Evolutionary conservation across 305 asterid genomes (phyloP).

Genomic region (Fraxinus paxiana): DNA sequence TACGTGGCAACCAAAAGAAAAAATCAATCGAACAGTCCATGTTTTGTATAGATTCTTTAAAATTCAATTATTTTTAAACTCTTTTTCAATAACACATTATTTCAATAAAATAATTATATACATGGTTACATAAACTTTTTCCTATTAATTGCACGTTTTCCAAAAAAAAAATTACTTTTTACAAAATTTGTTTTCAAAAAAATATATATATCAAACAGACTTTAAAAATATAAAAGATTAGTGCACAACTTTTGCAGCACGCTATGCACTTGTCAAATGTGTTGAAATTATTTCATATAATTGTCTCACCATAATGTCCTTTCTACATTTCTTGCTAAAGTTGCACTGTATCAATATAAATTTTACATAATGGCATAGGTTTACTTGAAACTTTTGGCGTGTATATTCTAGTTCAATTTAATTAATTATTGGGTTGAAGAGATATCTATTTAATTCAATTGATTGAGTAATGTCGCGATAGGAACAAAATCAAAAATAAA

Average conservation of each 20-base stretch:
- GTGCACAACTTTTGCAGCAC: background rate
- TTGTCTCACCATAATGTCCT: background rate
- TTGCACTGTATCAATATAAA: background rate
- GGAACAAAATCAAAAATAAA: too few relatives aligned
- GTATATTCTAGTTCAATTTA: background rate
- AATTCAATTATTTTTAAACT: too few relatives aligned
- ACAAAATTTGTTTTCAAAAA: too few relatives aligned
- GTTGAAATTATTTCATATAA: background rate
- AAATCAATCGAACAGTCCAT: background rate
- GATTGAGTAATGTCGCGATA: background rate
- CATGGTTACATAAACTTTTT: background rate
- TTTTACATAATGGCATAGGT: background rate
- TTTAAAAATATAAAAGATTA: background rate
- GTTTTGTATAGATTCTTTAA: background rate
- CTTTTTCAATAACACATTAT: too few relatives aligned
- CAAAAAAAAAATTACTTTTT: too few relatives aligned
- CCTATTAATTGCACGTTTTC: background rate
- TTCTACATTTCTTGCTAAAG: background rate
- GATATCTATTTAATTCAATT: background rate
- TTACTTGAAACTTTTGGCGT: background rate
- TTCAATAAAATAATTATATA: too few relatives aligned
- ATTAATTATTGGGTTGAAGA: background rate
- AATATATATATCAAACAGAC: background rate
- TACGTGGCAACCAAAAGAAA: background rate
- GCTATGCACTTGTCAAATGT: background rate